These are phyloP conservation scores for Picea mariana DNA, from an alignment of 83 land plant genomes.

Conservation along the genomic window DNA sequence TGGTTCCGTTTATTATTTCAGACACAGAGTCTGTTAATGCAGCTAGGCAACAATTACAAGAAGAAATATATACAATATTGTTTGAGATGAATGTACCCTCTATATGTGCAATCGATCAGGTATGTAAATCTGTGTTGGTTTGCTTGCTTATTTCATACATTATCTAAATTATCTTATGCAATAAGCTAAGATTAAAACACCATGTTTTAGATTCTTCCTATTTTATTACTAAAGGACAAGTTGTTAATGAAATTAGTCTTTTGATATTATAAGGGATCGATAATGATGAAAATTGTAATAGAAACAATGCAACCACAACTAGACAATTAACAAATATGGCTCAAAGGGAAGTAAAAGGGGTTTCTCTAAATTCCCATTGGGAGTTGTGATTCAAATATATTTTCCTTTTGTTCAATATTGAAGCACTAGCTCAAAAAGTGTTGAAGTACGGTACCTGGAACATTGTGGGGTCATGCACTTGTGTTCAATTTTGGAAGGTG, in stretches of 20 bases:
- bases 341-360: too few relatives aligned
- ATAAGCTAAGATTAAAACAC: neutral
- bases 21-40: constrained; percentile 80
- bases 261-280: neutral
- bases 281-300: neutral
- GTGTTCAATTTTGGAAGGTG: too few relatives aligned
- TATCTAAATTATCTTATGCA: neutral
- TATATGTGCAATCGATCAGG: constrained; percentile 92
- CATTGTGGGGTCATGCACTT: too few relatives aligned
- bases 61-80: constrained; percentile 58
- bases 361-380: too few relatives aligned
- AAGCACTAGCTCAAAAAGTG: too few relatives aligned
- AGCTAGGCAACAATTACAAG: constrained; percentile 66
- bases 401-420: too few relatives aligned
- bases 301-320: neutral
- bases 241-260: neutral
- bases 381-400: too few relatives aligned
- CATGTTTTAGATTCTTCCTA: neutral
- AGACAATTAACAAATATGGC: neutral
- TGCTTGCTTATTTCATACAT: neutral
- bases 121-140: constrained; percentile 3
- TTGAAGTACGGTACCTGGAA: too few relatives aligned
- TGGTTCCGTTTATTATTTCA: constrained; percentile 20
- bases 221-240: neutral
- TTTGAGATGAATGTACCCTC: constrained; percentile 95